Percentiles rank a stretch among this genome's conserved stretches.
These are phyloP conservation scores for Fusarium equiseti DNA, from an alignment of 2,329 filamentous ascomycete genomes.

Conservation along the genomic window DNA sequence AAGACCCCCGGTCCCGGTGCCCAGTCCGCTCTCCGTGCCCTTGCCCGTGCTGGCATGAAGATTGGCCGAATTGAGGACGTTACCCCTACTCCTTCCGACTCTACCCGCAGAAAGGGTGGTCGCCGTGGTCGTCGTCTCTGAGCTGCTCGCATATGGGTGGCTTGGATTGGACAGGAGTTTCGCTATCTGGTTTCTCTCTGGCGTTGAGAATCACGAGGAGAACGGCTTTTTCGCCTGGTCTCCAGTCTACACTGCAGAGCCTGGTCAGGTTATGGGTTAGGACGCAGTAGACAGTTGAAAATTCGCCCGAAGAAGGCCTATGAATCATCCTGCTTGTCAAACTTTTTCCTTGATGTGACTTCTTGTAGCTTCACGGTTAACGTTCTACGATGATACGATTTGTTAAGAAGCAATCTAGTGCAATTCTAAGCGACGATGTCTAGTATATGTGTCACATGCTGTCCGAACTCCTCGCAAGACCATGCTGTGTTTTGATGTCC, in stretches of 20 bases:
- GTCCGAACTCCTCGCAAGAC: conserved; percentile 32
- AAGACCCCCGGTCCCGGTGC: conserved; percentile 99
- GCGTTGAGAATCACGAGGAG: conserved; percentile 79
- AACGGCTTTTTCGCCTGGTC: conserved; percentile 77
- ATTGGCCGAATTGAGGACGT: conserved; percentile 99
- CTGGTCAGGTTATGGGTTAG: conserved; percentile 47
- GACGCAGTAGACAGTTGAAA: conserved; percentile 57
- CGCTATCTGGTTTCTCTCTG: conserved; percentile 67
- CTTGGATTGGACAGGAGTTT: conserved; percentile 55
- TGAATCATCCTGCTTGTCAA: conserved; percentile 55
- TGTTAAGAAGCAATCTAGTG: conserved; percentile 5
- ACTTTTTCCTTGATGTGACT: conserved; percentile 39
- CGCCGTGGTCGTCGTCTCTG: conserved; percentile 99
- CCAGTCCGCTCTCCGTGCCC: conserved; percentile 97
- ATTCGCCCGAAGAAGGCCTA: conserved; percentile 59
- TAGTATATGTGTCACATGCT: conserved; percentile 11
- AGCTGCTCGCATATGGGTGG: conserved; percentile 55
- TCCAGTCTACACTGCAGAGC: conserved; percentile 67
- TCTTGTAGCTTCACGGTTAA: conserved; percentile 25
- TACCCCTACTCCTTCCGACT: conserved; percentile 98
- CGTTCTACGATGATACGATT: conserved; percentile 25
- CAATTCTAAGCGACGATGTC: conserved; percentile 3
- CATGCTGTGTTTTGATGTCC: not conserved
- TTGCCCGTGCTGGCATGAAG: conserved; percentile 99
- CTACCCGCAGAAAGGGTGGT: conserved; percentile 99